Evolutionary conservation across 1,284 basidiomycete species (phyloP).

Genomic region (Phenoliferia sp.): DNA sequence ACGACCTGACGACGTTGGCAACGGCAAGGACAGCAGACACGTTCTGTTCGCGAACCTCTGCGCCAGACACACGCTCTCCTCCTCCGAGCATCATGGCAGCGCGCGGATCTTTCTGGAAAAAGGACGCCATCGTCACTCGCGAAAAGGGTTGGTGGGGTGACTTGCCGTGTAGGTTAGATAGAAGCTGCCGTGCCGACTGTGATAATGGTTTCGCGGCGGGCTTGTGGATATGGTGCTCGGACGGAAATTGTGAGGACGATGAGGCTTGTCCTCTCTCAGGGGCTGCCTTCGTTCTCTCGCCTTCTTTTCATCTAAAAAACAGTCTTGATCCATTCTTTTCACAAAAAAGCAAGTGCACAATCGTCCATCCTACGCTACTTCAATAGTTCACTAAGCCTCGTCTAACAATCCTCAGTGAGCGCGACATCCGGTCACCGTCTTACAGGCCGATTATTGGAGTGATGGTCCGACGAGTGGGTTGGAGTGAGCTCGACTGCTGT

Average conservation of each 20-base stretch:
- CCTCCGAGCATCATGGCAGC: conserved; percentile 31
- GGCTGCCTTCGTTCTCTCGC: no score
- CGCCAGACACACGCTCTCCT: conserved; percentile 27
- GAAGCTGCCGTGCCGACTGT: not conserved
- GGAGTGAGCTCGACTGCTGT: not conserved
- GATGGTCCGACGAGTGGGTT: not conserved
- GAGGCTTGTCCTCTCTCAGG: no score
- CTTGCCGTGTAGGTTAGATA: not conserved
- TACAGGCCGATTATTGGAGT: no score
- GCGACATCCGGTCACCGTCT: not conserved
- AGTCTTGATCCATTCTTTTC: no score
- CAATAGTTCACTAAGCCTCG: no score
- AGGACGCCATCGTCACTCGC: conserved; percentile 4
- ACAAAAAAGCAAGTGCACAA: no score
- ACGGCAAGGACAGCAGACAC: conserved; percentile 95
- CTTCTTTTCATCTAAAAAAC: no score
- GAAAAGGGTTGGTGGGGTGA: not conserved
- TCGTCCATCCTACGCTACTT: no score
- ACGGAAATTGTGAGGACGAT: no score
- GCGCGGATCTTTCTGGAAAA: conserved; percentile 34
- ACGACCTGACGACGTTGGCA: conserved; percentile 96
- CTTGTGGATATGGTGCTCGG: no score
- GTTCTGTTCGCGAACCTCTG: conserved; percentile 39
- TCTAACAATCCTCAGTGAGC: not conserved
- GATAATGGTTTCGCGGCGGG: not conserved